Conservation (phyloP, 805 yeast genomes). For the Candida tibetensis region DNA sequence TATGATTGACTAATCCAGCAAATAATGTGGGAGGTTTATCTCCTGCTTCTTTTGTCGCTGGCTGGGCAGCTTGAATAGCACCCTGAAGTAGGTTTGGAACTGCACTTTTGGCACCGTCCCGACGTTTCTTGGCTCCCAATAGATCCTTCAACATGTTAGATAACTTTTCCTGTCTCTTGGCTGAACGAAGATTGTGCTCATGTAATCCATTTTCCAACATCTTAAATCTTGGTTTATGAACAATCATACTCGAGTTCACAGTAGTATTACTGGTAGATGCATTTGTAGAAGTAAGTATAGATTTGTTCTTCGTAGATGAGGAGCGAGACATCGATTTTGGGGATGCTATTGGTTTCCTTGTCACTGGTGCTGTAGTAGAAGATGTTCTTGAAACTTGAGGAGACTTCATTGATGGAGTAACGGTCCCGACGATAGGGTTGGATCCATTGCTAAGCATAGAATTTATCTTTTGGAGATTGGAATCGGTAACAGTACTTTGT, state of each 20-base stretch:
- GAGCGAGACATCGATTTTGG: slow-evolving; percentile 19
- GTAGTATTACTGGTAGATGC: slow-evolving; percentile 12
- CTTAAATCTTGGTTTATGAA: slow-evolving; percentile 45
- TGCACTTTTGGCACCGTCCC: slow-evolving; percentile 71
- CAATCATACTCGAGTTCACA: slow-evolving; percentile 10
- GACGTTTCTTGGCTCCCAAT: slow-evolving; percentile 66
- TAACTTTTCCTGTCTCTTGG: slow-evolving; percentile 75
- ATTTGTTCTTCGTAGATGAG: slow-evolving; percentile 16
- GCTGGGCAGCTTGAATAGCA: neutral
- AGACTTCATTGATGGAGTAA: slow-evolving; percentile 3
- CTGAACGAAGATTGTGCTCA: slow-evolving; percentile 72
- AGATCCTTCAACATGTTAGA: slow-evolving; percentile 73
- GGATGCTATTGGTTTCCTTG: slow-evolving; percentile 4
- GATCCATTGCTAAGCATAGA: slow-evolving; percentile 4
- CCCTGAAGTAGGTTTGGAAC: slow-evolving; percentile 59
- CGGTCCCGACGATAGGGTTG: neutral
- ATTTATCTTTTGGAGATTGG: slow-evolving; percentile 11
- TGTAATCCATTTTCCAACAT: slow-evolving; percentile 70
- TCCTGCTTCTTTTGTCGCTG: slow-evolving; percentile 13
- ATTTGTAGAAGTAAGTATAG: slow-evolving; percentile 8
- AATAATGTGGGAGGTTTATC: slow-evolving; percentile 66
- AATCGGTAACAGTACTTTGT: slow-evolving; percentile 6
- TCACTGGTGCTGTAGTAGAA: slow-evolving; percentile 2
- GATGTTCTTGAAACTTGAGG: slow-evolving; percentile 11
- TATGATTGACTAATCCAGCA: slow-evolving; percentile 63